Percentiles rank a stretch among this genome's conserved stretches.
These are phyloP conservation scores for Rutidosis leptorrhynchoides DNA, from an alignment of 129 eudicot genomes.

Conservation along the genomic window DNA sequence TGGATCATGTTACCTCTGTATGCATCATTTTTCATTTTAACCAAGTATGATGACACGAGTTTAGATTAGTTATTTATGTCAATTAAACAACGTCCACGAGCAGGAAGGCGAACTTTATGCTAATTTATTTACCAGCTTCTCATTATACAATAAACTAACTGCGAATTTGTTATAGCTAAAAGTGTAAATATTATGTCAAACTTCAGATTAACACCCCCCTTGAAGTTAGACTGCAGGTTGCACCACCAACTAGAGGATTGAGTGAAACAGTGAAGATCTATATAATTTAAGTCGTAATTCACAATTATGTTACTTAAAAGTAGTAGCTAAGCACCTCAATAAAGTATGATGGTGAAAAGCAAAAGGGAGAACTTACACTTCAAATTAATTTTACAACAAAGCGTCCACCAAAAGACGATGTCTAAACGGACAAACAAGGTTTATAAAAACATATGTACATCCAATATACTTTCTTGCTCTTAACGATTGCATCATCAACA, in stretches of 20 bases:
- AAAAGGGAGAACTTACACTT: constrained; percentile 9
- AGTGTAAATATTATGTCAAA: not conserved
- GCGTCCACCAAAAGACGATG: constrained; percentile 12
- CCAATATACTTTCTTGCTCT: constrained; percentile 72
- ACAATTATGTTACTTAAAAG: not conserved
- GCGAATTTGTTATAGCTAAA: not conserved
- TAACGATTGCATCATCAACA: constrained; percentile 90
- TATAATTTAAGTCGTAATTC: not conserved
- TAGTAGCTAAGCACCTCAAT: not conserved
- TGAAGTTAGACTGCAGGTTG: not conserved
- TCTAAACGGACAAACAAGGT: constrained; percentile 20
- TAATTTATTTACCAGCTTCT: not conserved
- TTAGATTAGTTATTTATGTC: too few species aligned
- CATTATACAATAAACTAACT: too few species aligned
- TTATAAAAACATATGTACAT: constrained; percentile 33
- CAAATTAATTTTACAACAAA: constrained; percentile 15
- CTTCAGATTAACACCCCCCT: too few species aligned
- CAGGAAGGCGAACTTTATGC: not conserved
- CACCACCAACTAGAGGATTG: not conserved
- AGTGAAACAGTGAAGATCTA: not conserved
- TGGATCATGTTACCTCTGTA: too few species aligned
- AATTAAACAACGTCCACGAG: not conserved
- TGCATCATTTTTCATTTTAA: too few species aligned
- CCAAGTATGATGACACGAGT: too few species aligned
- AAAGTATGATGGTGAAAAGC: not conserved